These are phyloP conservation scores for Emydomyces testavorans DNA, from an alignment of 2,329 filamentous ascomycete genomes.

Conservation along the genomic window DNA sequence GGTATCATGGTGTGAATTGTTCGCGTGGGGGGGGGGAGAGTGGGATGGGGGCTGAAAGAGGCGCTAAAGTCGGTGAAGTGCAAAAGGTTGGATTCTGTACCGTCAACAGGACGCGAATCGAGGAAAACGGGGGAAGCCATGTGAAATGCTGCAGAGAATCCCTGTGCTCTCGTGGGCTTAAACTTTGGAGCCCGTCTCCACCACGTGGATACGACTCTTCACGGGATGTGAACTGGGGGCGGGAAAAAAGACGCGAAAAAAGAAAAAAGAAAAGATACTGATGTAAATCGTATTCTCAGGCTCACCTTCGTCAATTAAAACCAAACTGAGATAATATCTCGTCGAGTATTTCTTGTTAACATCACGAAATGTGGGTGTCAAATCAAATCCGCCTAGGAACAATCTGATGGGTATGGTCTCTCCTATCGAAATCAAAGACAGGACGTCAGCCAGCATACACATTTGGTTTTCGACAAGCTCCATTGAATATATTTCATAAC, in stretches of 20 bases:
- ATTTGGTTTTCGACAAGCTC: background rate
- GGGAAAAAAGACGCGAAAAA: background rate
- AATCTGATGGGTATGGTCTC: constrained; percentile 92
- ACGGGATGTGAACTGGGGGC: background rate
- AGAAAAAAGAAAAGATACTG: background rate
- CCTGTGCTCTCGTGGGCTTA: constrained; percentile 2
- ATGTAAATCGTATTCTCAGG: constrained; percentile 11
- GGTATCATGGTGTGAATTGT: background rate
- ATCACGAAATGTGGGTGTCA: constrained; percentile 95
- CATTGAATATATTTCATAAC: background rate
- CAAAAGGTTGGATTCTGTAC: too few species aligned
- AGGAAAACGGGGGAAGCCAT: background rate
- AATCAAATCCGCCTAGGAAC: constrained; percentile 92
- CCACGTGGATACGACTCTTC: background rate
- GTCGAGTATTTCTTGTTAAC: constrained; percentile 99
- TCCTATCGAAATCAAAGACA: constrained; percentile 33
- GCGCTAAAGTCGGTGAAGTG: background rate
- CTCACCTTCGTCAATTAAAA: constrained; percentile 85
- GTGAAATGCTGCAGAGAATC: background rate
- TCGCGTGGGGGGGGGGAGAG: too few species aligned
- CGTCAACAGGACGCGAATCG: too few species aligned
- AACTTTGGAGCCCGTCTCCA: background rate
- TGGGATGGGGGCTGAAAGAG: constrained; percentile 5
- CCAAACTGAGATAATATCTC: constrained; percentile 89
- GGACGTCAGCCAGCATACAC: background rate